Base-by-base conservation (phyloP, 2,329 filamentous ascomycete genomes). In the Sclerotinia glacialis region DNA sequence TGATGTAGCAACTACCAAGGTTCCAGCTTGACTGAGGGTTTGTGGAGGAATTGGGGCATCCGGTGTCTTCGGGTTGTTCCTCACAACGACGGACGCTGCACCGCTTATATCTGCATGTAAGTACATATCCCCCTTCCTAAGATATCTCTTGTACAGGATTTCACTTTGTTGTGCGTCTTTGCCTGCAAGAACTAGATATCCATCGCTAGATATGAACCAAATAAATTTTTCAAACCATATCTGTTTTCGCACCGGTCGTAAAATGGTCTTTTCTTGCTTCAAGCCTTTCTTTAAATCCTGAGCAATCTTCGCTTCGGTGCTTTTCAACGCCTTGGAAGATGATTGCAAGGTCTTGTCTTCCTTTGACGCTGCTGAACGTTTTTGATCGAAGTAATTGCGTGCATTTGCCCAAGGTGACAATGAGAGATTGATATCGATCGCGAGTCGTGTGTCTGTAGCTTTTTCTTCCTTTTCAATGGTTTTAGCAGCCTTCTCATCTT, bases 191-290 rank as follows among this genome's bases (percentile, higher is more conserved):
- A 98, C 91, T 7, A 99, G 83, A 76, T 98, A 97, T 5, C 94
- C 93, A 75, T 99, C 95, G 0, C 93, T 96, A 0, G 93, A 97
- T 72, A 98, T 86, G 79, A 99, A 99, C 84, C 92, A 98, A 37
- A 88, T 82, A 74, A 97, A 99, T 78, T 99, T 99, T 75, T 99
- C 95, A 72, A 97, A 99, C 95, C 95, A 99, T 73, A 93, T 85
- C 71, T 89, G 89, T 74, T 88, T 90, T 66, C 95, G 86, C 11
- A 97, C 89, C 0, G 90, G 92, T 55, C 93, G 88, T 12, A 98
- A 80, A 2, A 96, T 81, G 26, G 92, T 89, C 77, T 97, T 97
- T 78, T 98, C 95, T 75, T 95, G 90, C 79, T 97, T 97, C 66
- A 98, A 78, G 0, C 88, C 89, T 74, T 93, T 94, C 79, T 91